Conservation (phyloP, 2,329 filamentous ascomycete species). For the Neophaeococcomyces aloes region DNA sequence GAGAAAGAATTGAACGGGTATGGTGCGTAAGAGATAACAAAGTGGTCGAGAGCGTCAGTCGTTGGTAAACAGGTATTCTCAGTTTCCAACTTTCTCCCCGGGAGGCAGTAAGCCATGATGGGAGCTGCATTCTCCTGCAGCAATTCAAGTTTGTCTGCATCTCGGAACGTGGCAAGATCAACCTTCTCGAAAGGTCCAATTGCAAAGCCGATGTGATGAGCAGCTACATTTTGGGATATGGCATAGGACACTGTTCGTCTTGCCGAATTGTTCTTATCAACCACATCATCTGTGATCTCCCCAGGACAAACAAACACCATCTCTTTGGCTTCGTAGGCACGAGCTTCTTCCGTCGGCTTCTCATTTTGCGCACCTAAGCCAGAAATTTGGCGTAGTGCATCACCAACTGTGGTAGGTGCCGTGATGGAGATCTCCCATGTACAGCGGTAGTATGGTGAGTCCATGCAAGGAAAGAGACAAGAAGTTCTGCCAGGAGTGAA, state of each 20-base stretch:
- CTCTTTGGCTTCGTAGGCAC: constrained; percentile 39
- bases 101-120: constrained; percentile 83
- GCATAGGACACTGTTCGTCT: constrained; percentile 85
- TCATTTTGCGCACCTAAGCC: constrained; percentile 1
- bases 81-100: constrained; percentile 69
- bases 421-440: constrained; percentile 83
- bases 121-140: constrained; percentile 80
- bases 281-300: constrained; percentile 70
- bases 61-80: constrained; percentile 78
- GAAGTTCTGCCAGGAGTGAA: constrained; percentile 67
- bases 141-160: constrained; percentile 83
- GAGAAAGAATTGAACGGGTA: constrained; percentile 92
- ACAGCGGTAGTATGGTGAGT: constrained; percentile 69
- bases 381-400: constrained; percentile 41
- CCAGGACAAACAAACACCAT: constrained; percentile 87
- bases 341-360: constrained; percentile 10
- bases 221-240: constrained; percentile 62
- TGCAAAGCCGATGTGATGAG: constrained; percentile 85
- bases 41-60: constrained; percentile 77
- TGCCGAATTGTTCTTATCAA: constrained; percentile 63
- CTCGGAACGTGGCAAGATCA: constrained; percentile 77
- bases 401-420: constrained; percentile 74
- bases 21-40: constrained; percentile 75
- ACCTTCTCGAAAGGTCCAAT: constrained; percentile 92
- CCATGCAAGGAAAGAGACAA: constrained; percentile 86